Conservation (phyloP, 148 eudicot genomes). For the Talinum fruticosum region DNA sequence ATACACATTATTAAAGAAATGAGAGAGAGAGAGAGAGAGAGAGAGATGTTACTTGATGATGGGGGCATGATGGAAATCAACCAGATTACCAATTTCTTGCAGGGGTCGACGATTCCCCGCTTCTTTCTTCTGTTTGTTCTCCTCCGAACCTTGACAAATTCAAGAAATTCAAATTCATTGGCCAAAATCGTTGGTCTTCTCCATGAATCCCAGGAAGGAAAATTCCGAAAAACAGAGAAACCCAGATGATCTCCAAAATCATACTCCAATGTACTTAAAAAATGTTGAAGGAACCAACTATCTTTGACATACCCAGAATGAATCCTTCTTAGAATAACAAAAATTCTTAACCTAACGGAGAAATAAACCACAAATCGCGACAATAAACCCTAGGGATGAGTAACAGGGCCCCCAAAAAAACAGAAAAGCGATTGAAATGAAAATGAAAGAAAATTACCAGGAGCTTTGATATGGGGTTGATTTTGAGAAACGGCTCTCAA, state of each 20-base stretch:
- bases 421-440: background rate
- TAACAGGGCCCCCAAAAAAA: background rate
- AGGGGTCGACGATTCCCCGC: slow-evolving; percentile 56
- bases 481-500: slow-evolving; percentile 28
- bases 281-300: too few relatives aligned
- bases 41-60: slow-evolving; percentile 41
- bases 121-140: slow-evolving; percentile 58
- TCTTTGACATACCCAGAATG: background rate
- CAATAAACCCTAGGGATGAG: background rate
- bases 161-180: background rate
- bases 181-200: background rate
- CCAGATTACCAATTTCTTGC: slow-evolving; percentile 71
- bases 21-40: background rate
- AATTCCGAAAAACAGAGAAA: slow-evolving; percentile 7
- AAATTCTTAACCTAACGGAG: background rate
- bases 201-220: background rate
- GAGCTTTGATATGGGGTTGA: slow-evolving; percentile 33
- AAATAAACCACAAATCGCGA: background rate
- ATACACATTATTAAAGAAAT: background rate
- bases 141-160: slow-evolving; percentile 28
- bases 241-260: background rate
- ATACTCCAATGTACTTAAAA: background rate
- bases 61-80: slow-evolving; percentile 31
- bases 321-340: too few relatives aligned
- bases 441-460: slow-evolving; percentile 11